Base-by-base conservation (phyloP, 805 yeast genomes). In the Candida michaelii region DNA sequence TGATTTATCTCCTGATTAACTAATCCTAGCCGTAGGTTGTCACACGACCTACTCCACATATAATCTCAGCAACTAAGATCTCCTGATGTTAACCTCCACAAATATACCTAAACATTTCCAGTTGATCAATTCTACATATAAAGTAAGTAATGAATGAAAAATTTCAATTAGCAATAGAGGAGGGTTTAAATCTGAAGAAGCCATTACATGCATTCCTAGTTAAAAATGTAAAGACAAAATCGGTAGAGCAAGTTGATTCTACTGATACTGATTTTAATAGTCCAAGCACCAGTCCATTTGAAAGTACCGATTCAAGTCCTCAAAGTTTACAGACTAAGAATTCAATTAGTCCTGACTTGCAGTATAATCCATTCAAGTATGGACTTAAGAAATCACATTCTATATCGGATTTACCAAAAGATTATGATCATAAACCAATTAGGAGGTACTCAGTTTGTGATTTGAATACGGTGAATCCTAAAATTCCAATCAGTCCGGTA, bases 201-300 rank as follows among this genome's bases (percentile, higher is more conserved):
- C 60, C 62, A 4, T 42, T 53, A 27, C 46, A 46, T 39, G 62
- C 59, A 21, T 57, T 55, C 36, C 39, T 57, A 27, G 45, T 57
- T 10, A 51, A 21, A 15, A 34, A 53, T 32, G 31, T 15, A 7
- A 36, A 12, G 10, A 17, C 24, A 4, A n/a, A 36, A 10, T 36
- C 24, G 12, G 16, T 35, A 15, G 19, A 27, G n/a, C 39, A 25
- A 27, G 32, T 27, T 2, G 39, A 36, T 24, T 34, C 37, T 13
- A 34, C 29, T 13, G 37, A 34, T 24, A 23, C 27, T 12, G 36
- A 34, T 23, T 16, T 30, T 11, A 16, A 6, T 27, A 13, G 11
- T 25, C 6, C 5, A 12, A n/a, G n/a, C n/a, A n/a, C n/a, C n/a
- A 25, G 29, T 25, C 29, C 29, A 11, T 25, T 14, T 13, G 16